phyloP scores from a whole-genome alignment of 257 asterid genomes.

The Lavandula angustifolia region DNA sequence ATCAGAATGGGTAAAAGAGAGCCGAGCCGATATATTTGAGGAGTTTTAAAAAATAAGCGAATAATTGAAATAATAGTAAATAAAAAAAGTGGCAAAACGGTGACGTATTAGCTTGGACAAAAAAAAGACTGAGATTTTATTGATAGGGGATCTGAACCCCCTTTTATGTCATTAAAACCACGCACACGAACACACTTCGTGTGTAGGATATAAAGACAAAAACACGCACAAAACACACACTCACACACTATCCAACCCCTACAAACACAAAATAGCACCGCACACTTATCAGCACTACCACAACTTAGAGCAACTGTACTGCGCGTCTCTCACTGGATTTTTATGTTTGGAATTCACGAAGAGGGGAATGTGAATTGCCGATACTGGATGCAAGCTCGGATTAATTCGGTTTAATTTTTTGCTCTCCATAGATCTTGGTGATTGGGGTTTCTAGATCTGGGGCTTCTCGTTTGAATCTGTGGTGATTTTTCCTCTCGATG shows the following conservation, averaged over 20 bases:
- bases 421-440: conserved; percentile 47
- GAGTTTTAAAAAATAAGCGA: too few species aligned
- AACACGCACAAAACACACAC: conserved; percentile 9
- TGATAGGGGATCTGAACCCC: too few species aligned
- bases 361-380: conserved; percentile 39
- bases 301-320: conserved; percentile 7
- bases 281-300: conserved; percentile 32
- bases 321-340: conserved; percentile 1
- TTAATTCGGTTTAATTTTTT: conserved; percentile 6
- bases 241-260: conserved; percentile 30
- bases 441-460: conserved; percentile 67
- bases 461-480: conserved; percentile 42
- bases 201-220: not conserved
- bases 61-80: too few species aligned
- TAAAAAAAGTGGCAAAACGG: too few species aligned
- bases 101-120: too few species aligned
- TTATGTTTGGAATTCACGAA: conserved; percentile 21
- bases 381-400: conserved; percentile 31
- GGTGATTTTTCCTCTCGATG: conserved; percentile 41
- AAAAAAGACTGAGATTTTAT: too few species aligned
- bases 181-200: not conserved
- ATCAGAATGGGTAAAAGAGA: too few species aligned
- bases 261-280: not conserved
- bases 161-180: conserved; percentile 12
- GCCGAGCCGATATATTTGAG: too few species aligned